Evolutionary conservation across 768 basidiomycete genomes (phyloP).

Genomic region (Mycena filopes): DNA sequence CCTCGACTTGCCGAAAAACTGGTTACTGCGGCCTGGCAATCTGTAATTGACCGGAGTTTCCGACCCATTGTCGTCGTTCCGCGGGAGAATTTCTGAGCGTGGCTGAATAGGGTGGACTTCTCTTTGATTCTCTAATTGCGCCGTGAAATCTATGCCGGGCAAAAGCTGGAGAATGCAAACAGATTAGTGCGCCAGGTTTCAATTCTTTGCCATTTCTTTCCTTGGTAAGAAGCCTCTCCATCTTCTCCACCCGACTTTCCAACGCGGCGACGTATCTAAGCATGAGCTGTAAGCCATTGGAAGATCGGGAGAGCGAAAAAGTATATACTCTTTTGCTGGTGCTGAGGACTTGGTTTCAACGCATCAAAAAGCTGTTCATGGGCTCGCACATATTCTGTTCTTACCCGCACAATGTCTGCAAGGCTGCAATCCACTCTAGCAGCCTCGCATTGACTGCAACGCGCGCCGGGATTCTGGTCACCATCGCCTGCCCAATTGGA

Average conservation of each 20-base stretch:
- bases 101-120: slow-evolving; percentile 35
- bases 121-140: slow-evolving; percentile 60
- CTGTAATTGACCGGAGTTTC: slow-evolving; percentile 45
- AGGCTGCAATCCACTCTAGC: slow-evolving; percentile 72
- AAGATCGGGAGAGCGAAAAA: no score
- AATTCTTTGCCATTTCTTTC: background rate
- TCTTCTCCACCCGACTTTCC: slow-evolving; percentile 67
- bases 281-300: background rate
- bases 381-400: background rate
- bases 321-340: slow-evolving; percentile 66
- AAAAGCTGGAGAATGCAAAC: slow-evolving; percentile 42
- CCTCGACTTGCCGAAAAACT: slow-evolving; percentile 61
- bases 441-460: slow-evolving; percentile 71
- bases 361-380: background rate
- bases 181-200: background rate
- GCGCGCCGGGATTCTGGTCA: slow-evolving; percentile 67
- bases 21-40: slow-evolving; percentile 50
- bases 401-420: slow-evolving; percentile 72
- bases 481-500: slow-evolving; percentile 65
- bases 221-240: slow-evolving; percentile 68
- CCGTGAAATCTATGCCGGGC: slow-evolving; percentile 72
- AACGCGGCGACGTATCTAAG: slow-evolving; percentile 69
- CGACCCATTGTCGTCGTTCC: slow-evolving; percentile 47
- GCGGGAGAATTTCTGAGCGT: slow-evolving; percentile 43
- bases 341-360: slow-evolving; percentile 60